Evolutionary conservation across 1,284 basidiomycete species (phyloP), one percentile per base, ranked within the genome.

Genomic region (Trichosporon sp.): DNA sequence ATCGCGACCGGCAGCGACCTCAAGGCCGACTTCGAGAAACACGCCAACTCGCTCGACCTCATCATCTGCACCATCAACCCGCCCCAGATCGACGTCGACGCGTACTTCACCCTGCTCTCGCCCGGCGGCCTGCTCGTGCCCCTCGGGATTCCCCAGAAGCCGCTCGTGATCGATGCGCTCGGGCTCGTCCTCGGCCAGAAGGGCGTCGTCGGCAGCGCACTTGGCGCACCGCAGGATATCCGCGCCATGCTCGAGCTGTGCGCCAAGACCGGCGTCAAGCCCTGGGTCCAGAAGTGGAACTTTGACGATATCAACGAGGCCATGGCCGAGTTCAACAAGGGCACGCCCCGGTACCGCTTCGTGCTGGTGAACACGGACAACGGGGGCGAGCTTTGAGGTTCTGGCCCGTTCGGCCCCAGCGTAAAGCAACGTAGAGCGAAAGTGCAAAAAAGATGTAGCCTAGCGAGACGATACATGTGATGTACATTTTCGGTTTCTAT

Each of bases 241-340:
- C 66, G 73, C 13, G 78, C 83, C 63, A 78, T 83, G 76, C 72
- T 83, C 38, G 73, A 77, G 29, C 70, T 83, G 15, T 77, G 78
- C 2, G 78, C 75, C 13, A 21, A 64, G 9, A 73, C 73, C 56
- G 58, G 77, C 18, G 70, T 82, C 65, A 60, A 72, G 25, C 73
- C 76, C 7, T 78, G 76, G 76, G 73, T 75, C 63, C 62, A 70
- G 60, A 76, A 75, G 71, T 64, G 65, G 21, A 72, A 77, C 60
- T 77, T 86, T 75, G 79, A 81, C 70, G 81, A 85, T 62, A 81
- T 80, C 75, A 82, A 82, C 74, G 74, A 81, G 74, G 84, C 83
- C 13, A 79, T 86, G 38, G 73, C 29, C 2, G 80, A 83, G 67
- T 80, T 85, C 70, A 72, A 82, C 60, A 76, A 77, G 35, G 81